Evolutionary conservation across 2,329 filamentous ascomycete species (phyloP).

Genomic region (Nothomitra cinnamomea): DNA sequence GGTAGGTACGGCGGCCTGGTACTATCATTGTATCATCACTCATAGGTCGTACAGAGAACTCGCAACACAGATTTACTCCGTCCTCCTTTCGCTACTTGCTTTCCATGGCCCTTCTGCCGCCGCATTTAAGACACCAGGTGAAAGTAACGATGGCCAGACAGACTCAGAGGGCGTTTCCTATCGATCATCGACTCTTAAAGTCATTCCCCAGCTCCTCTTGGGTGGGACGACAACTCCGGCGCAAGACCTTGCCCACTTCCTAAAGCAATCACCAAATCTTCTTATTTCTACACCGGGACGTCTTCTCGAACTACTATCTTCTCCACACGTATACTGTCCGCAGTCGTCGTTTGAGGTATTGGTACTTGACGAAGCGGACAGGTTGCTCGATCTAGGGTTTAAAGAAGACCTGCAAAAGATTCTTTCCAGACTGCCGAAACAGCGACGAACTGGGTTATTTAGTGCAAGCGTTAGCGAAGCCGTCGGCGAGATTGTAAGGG

Average conservation of each 20-base stretch:
- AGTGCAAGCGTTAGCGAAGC: slow-evolving; percentile 94
- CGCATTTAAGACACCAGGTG: slow-evolving; percentile 25
- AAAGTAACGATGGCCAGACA: slow-evolving; percentile 21
- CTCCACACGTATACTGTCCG: slow-evolving; percentile 72
- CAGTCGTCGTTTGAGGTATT: slow-evolving; percentile 83
- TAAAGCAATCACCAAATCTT: slow-evolving; percentile 72
- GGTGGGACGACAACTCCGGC: slow-evolving; percentile 67
- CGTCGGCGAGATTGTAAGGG: slow-evolving; percentile 78
- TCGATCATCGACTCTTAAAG: slow-evolving; percentile 32
- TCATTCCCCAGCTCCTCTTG: slow-evolving; percentile 76
- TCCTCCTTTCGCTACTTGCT: slow-evolving; percentile 56
- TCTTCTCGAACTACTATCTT: slow-evolving; percentile 71
- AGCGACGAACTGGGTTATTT: slow-evolving; percentile 82
- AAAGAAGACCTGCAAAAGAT: slow-evolving; percentile 82
- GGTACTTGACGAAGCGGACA: slow-evolving; percentile 86
- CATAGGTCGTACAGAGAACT: slow-evolving; percentile 45
- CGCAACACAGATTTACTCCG: slow-evolving; percentile 74
- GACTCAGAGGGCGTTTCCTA: slow-evolving; percentile 8
- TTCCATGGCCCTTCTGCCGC: slow-evolving; percentile 67
- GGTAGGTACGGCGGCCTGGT: slow-evolving; percentile 18
- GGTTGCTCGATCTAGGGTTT: slow-evolving; percentile 84
- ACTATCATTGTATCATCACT: neutral
- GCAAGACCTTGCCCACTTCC: slow-evolving; percentile 73
- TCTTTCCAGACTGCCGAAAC: slow-evolving; percentile 70
- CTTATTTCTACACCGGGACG: slow-evolving; percentile 83